These are phyloP conservation scores for Stylonectria norvegica DNA, from an alignment of 2,329 filamentous ascomycete genomes.

Conservation along the genomic window DNA sequence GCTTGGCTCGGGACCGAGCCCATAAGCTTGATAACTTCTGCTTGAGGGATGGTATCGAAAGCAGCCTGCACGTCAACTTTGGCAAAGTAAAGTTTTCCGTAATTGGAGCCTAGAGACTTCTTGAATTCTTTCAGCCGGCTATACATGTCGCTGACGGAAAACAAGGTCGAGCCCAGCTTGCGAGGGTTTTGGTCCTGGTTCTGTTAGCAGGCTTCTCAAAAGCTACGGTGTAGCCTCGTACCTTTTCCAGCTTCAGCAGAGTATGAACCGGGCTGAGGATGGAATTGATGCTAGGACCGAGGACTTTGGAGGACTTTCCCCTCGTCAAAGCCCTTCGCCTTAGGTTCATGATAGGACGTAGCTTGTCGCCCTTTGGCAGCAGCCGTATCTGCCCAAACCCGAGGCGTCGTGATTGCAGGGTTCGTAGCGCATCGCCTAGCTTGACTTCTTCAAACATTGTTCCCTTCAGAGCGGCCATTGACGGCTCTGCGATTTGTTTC, in stretches of 20 bases:
- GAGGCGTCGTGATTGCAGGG: constrained; percentile 61
- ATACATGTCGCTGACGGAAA: constrained; percentile 80
- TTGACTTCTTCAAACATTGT: constrained; percentile 78
- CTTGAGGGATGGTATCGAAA: constrained; percentile 93
- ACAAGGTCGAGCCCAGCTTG: constrained; percentile 73
- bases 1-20: constrained; percentile 51
- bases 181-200: constrained; percentile 47
- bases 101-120: constrained; percentile 37
- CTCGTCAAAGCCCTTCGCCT: constrained; percentile 57
- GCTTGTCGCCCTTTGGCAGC: constrained; percentile 72
- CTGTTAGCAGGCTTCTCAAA: constrained; percentile 11
- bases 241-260: constrained; percentile 76
- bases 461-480: constrained; percentile 62
- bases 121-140: constrained; percentile 69
- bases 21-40: constrained; percentile 66
- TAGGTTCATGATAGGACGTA: constrained; percentile 87
- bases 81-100: constrained; percentile 69
- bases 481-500: constrained; percentile 71
- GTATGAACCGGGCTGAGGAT: constrained; percentile 70
- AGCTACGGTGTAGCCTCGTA: constrained; percentile 34
- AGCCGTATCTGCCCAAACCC: constrained; percentile 78
- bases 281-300: constrained; percentile 42
- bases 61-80: constrained; percentile 91
- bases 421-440: constrained; percentile 49
- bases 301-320: constrained; percentile 65